A percentile compares a stretch with the other conserved stretches of the same genome.
phyloP scores from a whole-genome alignment of 75 land plant species.

The Sequoiadendron giganteum region DNA sequence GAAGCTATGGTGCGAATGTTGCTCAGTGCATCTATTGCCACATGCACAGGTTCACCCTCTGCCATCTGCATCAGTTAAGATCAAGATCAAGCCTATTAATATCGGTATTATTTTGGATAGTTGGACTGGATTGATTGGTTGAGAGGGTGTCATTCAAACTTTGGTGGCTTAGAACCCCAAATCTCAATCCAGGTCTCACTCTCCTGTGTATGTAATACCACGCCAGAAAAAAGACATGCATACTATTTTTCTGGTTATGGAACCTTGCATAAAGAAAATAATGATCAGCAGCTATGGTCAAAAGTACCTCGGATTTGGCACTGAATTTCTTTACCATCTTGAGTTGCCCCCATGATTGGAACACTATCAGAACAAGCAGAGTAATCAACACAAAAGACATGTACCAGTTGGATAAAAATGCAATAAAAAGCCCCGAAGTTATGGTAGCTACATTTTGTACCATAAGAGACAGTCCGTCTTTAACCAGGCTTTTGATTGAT shows the following conservation, averaged over 20 bases:
- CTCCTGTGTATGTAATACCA: not conserved
- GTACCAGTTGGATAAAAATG: constrained; percentile 30
- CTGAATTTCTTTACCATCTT: constrained; percentile 29
- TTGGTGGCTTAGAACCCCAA: no score
- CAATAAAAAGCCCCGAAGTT: constrained; percentile 21
- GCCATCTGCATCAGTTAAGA: not conserved
- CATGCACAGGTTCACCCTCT: constrained; percentile 6
- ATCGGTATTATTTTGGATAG: not conserved
- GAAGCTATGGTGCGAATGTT: not conserved
- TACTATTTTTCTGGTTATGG: not conserved
- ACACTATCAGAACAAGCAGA: constrained; percentile 19
- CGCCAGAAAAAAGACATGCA: not conserved
- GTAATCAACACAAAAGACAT: constrained; percentile 10
- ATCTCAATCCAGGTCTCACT: not conserved
- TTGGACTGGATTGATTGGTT: not conserved
- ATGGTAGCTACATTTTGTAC: constrained; percentile 33
- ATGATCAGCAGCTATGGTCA: not conserved
- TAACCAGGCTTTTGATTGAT: constrained; percentile 31
- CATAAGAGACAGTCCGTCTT: constrained; percentile 24
- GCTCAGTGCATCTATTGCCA: constrained; percentile 39
- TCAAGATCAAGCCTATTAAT: not conserved
- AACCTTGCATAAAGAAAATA: not conserved
- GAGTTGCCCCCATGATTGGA: constrained; percentile 18
- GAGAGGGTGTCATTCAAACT: not conserved
- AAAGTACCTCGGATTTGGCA: constrained; percentile 29